Evolutionary conservation across 1,284 basidiomycete species (phyloP), one percentile per base, ranked within the genome.

Genomic region (Trametes pubescens): DNA sequence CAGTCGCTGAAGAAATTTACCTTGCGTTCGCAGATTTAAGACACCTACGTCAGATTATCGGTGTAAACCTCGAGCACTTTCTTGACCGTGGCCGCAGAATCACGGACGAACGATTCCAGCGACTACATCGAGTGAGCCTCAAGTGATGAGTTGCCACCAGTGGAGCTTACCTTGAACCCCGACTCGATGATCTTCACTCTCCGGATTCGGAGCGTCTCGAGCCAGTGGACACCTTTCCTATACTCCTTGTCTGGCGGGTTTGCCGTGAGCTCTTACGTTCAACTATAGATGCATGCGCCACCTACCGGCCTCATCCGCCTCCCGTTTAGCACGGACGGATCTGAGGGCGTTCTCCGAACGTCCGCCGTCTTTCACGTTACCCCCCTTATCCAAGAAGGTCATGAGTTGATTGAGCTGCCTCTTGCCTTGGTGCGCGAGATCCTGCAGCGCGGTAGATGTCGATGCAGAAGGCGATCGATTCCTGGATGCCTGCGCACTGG

Each of bases 261-360:
- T 9, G 14, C 37, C 1, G 14, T 54, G 8, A 54, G 52, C 24
- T 5, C 9, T 0, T 13, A 10, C n/a, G n/a, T 18, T n/a, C 24
- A 44, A 26, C 32, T 34, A 24, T 10, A 46, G 6, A 16, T 8
- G 32, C 21, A 18, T 14, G 40, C 49, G 55, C 18, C 48, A 77
- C 85, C 70, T 61, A 93, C 93, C 92, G 57, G 96, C 94, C 76
- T 97, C 95, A 54, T 97, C 96, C 2, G 93, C 91, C 69, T 98
- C 96, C 56, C 95, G 83, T 79, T 95, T 96, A 11, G 91, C 86
- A 60, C 91, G 90, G 37, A 94, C 91, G 37, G 86, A 84, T 62
- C 90, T 86, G 66, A 95, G 79, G 1, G 92, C 87, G 62, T 80
- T 83, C 67, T 90, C 88, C n/a, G 80, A 77, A 37, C 86, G 84